A percentile compares a stretch with the other conserved stretches of the same genome.
Conservation (phyloP, 345 rosid species). For the Mercurialis annua region DNA sequence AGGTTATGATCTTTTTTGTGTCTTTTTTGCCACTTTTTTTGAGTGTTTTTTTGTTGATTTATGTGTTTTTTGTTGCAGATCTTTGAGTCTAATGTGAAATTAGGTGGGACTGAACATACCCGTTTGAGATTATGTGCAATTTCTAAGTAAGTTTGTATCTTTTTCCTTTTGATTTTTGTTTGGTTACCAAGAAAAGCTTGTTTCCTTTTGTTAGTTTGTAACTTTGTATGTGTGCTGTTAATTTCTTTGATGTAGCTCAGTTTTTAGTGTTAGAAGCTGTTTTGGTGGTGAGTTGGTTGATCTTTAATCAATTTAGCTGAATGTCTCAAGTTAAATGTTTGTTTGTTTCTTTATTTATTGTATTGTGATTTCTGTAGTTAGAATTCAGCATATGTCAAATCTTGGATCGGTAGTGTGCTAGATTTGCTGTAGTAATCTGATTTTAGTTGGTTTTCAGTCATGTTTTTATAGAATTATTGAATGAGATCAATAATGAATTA, state of each 20-base stretch:
- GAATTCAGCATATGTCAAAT: background rate
- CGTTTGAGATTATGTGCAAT: constrained; percentile 26
- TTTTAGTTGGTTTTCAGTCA: too few species aligned
- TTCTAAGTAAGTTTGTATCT: constrained; percentile 32
- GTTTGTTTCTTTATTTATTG: background rate
- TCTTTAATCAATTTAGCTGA: background rate
- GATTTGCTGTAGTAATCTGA: too few species aligned
- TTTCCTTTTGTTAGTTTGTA: background rate
- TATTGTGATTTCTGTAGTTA: background rate
- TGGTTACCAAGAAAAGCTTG: background rate
- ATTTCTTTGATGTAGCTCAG: background rate
- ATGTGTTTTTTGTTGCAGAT: constrained; percentile 29
- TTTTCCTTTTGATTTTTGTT: background rate
- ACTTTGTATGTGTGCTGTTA: background rate
- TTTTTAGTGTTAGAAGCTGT: background rate
- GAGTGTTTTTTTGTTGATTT: background rate
- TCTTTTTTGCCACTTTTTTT: background rate
- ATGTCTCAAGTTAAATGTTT: background rate
- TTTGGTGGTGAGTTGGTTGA: background rate
- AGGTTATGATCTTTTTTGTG: background rate
- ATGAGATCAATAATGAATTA: too few species aligned
- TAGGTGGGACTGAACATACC: constrained; percentile 30
- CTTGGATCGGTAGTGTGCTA: background rate
- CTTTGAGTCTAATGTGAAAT: constrained; percentile 24
- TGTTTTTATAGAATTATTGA: too few species aligned